phyloP scores from a whole-genome alignment of 495 filamentous ascomycete genomes.

The Astrothelium macrocarpum region DNA sequence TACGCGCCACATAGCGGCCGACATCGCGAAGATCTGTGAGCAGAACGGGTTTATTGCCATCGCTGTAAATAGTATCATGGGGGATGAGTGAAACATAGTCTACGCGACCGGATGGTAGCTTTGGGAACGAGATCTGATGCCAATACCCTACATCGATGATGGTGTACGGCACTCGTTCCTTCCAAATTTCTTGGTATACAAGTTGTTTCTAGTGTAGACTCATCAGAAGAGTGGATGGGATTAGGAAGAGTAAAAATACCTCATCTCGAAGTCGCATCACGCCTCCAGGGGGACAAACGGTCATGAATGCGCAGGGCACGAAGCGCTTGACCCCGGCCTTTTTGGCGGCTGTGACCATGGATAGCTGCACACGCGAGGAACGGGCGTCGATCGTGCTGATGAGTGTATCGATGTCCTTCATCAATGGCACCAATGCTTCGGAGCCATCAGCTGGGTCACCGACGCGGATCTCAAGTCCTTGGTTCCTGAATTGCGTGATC shows the following conservation, averaged over 20 bases:
- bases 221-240: constrained; percentile 12
- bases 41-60: constrained; percentile 40
- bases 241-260: constrained; percentile 25
- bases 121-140: constrained; percentile 45
- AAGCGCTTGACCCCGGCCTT: constrained; percentile 48
- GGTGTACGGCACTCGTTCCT: constrained; percentile 47
- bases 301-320: constrained; percentile 47
- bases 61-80: constrained; percentile 41
- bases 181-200: constrained; percentile 46
- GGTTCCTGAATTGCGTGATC: constrained; percentile 3
- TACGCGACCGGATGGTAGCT: constrained; percentile 42
- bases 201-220: constrained; percentile 41
- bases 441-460: not conserved
- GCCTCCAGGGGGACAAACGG: constrained; percentile 35
- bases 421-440: not conserved
- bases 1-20: constrained; percentile 46
- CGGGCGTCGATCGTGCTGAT: constrained; percentile 43
- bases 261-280: constrained; percentile 22
- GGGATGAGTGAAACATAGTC: constrained; percentile 42
- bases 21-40: constrained; percentile 48
- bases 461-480: constrained; percentile 9
- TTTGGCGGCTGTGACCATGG: constrained; percentile 46
- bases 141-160: constrained; percentile 55
- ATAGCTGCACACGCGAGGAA: constrained; percentile 42
- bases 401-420: constrained; percentile 41